Base-by-base conservation (phyloP, 768 basidiomycete species). In the Auricularia heimuer region DNA sequence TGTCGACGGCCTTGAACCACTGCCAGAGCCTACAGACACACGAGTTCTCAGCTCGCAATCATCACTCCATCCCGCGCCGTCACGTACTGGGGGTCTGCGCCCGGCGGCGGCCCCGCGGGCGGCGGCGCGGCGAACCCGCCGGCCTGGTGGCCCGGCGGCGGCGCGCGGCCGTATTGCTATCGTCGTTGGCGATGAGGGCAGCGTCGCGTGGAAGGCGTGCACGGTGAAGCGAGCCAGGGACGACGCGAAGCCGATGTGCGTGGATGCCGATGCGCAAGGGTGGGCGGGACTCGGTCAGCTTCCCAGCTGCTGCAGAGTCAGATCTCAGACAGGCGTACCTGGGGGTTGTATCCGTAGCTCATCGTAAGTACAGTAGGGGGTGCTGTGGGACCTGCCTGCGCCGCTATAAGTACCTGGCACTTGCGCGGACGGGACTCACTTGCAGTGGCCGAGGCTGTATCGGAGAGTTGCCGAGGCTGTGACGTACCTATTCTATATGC, bases 81-180 rank as follows among this genome's bases (percentile, higher is more conserved):
- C 16, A 77, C 87, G 73, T 69, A 92, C 90, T 88, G 84, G 33
- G 89, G 89, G 64, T 92, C 90, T 14, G 85, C 85, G 36, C 87
- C 89, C 11, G 84, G 81, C 4, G 86, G 87, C 3, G 85, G 78
- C 7, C 78, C 82, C 16, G 71, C 71, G 21, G 69, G 68, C 2
- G 65, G 68, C 24, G 60, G 37, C 35, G 70, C 61, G 7, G 74
- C 69, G 37, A 78, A 78, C 14, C 77, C 73, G 61, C 76, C 77
- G 1, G 29, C 56, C 4, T 71, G 69, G 1, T 74, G 75, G 1
- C 62, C 62, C 18, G 39, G 39, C 37, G 58, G 36, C 2, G 67
- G 44, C 14, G 75, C 75, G 45, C 74, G 74, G 33, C 76, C 74
- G 64, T 73, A 73, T 39, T 70, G 47, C 62, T 62, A 54, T 29